phyloP scores from a whole-genome alignment of 768 basidiomycete genomes.

The Rhodotorula kratochvilovae region DNA sequence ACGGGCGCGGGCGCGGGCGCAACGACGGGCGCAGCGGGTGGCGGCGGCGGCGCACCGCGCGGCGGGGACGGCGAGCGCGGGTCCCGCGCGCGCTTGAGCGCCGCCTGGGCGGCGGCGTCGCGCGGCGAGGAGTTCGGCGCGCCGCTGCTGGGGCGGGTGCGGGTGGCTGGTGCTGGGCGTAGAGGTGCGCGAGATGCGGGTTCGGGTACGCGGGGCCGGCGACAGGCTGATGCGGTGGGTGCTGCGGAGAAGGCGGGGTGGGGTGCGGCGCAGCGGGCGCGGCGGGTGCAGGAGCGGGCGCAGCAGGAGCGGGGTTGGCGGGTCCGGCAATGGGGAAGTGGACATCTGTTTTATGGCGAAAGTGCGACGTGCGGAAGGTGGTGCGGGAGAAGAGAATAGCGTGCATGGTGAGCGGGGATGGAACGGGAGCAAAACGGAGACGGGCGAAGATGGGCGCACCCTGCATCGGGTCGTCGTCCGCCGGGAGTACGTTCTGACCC shows the following conservation, averaged over 20 bases:
- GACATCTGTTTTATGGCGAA: background rate
- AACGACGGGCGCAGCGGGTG: background rate
- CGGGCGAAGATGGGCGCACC: background rate
- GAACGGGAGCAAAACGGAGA: background rate
- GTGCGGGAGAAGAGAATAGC: background rate
- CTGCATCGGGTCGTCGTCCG: constrained; percentile 9
- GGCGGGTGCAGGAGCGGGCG: background rate
- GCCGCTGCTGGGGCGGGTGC: background rate
- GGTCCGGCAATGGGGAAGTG: background rate
- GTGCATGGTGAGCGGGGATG: background rate
- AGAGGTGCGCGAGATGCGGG: background rate
- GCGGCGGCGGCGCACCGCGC: too few species aligned
- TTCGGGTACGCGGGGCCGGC: constrained; percentile 7
- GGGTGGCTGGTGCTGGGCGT: background rate
- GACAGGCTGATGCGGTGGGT: background rate
- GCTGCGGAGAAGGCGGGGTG: background rate
- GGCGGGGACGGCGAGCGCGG: background rate
- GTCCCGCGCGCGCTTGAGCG: background rate
- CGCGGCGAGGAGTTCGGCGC: background rate
- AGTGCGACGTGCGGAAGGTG: too few species aligned
- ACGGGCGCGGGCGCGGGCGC: background rate
- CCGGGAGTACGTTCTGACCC: background rate
- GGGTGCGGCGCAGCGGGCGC: background rate
- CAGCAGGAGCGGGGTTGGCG: background rate
- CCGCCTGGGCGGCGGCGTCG: background rate